Evolutionary conservation across 345 rosid genomes (phyloP).

Genomic region (Bretschneidera sinensis): DNA sequence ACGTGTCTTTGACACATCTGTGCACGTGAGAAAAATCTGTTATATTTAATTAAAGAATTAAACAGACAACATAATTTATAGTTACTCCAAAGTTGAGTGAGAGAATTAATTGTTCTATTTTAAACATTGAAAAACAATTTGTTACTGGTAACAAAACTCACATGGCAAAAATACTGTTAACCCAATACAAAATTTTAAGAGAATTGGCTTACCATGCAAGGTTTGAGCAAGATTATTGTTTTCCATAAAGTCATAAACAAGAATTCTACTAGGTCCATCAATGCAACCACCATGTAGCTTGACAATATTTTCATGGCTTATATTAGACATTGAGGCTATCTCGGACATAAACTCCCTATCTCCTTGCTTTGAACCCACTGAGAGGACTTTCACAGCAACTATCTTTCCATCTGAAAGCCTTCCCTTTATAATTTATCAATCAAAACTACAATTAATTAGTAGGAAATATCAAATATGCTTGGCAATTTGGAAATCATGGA

Average conservation of each 20-base stretch:
- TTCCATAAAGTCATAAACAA: constrained; percentile 38
- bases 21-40: not conserved
- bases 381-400: constrained; percentile 35
- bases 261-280: constrained; percentile 28
- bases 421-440: constrained; percentile 22
- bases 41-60: too few species aligned
- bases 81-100: too few species aligned
- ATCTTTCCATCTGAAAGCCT: constrained; percentile 29
- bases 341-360: constrained; percentile 37
- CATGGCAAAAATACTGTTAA: not conserved
- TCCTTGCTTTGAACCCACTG: constrained; percentile 38
- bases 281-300: constrained; percentile 36
- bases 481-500: too few species aligned
- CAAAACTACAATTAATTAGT: not conserved
- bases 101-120: too few species aligned
- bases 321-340: constrained; percentile 26
- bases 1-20: not conserved
- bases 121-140: too few species aligned
- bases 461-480: too few species aligned
- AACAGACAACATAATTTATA: too few species aligned
- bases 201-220: constrained; percentile 24
- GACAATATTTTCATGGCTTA: constrained; percentile 30
- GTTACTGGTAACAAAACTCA: too few species aligned
- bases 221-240: constrained; percentile 26
- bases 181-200: too few species aligned